Evolutionary conservation across 148 eudicot species (phyloP), one percentile per base, ranked within the genome.

Genomic region (Diospyros lotus): DNA sequence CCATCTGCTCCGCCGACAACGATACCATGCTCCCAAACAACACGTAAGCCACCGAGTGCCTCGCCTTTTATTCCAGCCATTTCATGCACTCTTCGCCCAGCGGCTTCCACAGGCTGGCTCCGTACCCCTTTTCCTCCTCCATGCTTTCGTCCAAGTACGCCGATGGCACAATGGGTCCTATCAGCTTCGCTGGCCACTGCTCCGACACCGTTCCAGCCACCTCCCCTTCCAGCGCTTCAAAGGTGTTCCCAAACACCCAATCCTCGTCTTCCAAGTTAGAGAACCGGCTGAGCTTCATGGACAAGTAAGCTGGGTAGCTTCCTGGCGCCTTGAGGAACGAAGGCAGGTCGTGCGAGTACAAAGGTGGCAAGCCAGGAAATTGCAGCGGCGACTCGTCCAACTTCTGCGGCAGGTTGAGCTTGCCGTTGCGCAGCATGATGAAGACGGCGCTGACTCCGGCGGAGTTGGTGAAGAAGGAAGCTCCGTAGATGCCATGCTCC

Each of bases 121-220:
- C 89, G 76, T 88, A 88, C 1, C 82, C 80, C 39, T 74, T 72
- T 77, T 88, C 91, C 13, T 74, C 84, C 72, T 84, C 82, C 3
- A 88, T 88, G n/a, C 80, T 75, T 1, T 82, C 84, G 58, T 88
- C 91, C 59, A 86, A 70, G 81, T 86, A 86, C 62, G 80, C 58
- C 41, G 91, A 88, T 66, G 91, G 91, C 42, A 88, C 85, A 87
- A 84, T 86, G 5, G 91, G 91, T 4, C 91, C 91, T 40, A 88
- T 86, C 39, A 88, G 13, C 73, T 84, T 88, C 15, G 79, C 92
- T 17, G 86, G 87, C 88, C 84, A 86, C 61, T 60, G 44, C 10
- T 78, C 82, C 12, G 40, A 40, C 54, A 58, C 70, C 11, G 13
- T 14, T 54, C 12, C 12, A 9, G 58, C n/a, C 17, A 73, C 77